Evolutionary conservation across 345 rosid species (phyloP).

Genomic region (Euphorbia pulcherrima): DNA sequence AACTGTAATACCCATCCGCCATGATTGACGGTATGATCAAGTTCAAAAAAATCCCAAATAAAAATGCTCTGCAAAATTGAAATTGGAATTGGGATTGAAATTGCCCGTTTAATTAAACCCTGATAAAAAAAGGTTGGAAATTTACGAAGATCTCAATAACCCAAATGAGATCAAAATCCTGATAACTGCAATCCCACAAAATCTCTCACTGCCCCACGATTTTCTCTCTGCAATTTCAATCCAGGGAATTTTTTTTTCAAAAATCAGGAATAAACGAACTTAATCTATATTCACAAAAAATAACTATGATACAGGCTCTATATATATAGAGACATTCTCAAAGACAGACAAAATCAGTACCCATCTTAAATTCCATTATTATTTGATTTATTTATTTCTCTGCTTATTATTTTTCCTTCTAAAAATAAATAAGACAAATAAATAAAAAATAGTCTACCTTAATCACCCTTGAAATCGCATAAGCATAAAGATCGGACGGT

Average conservation of each 20-base stretch:
- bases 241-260: too few relatives aligned
- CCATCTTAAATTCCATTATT: not conserved
- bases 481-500: not conserved
- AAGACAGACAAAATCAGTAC: not conserved
- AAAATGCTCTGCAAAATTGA: too few relatives aligned
- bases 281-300: not conserved
- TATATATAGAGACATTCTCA: not conserved
- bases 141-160: too few relatives aligned
- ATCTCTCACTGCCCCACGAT: conserved; percentile 2
- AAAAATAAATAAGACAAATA: not conserved
- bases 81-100: too few relatives aligned
- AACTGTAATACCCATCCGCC: conserved; percentile 65
- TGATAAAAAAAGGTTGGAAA: too few relatives aligned
- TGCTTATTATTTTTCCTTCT: not conserved
- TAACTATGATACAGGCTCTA: not conserved
- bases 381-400: not conserved
- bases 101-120: too few relatives aligned
- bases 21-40: conserved; percentile 33
- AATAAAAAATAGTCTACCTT: too few relatives aligned
- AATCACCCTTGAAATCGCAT: not conserved
- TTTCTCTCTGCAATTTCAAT: not conserved
- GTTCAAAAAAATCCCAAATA: conserved; percentile 19
- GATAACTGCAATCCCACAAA: not conserved
- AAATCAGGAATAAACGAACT: not conserved
- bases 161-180: too few relatives aligned